Base-by-base conservation (phyloP, 1,284 basidiomycete species). In the Gomphus sp. region DNA sequence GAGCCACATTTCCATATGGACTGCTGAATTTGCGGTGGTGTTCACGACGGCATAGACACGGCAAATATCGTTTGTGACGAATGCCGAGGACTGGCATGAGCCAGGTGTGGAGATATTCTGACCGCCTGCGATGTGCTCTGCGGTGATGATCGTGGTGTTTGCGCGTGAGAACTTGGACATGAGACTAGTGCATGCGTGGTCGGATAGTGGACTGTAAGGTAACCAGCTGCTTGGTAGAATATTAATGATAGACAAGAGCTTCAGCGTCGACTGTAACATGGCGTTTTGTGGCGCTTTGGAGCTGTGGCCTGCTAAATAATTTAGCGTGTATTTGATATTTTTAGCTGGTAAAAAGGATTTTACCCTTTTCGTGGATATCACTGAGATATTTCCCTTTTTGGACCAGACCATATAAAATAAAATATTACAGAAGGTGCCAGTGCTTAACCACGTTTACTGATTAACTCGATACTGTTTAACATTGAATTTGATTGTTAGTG, bases 1-100 rank as follows among this genome's bases (percentile, higher is more conserved):
- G 31, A 70, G 64, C 67, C 68, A 70, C 10, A 67, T 64, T 50
- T 69, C 69, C 5, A 68, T 62, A 50, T 64, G 64, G 9, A 66
- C 67, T 31, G 60, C 63, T 7, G 66, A 66, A 22, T 55, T 56
- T 7, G 64, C 60, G n/a, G 68, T 64, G 4, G 64, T 52, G 28
- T 67, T 66, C 12, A 49, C 47, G 1, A 59, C 43, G n/a, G 44
- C 58, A 10, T 55, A 44, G 31, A 59, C 43, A 41, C 58, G 51
- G 41, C 58, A 59, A 11, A 37, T 12, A 22, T 25, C 44, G 12
- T 45, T 11, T 4, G 58, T 43, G 5, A 56, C 41, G 3, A 41
- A 8, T 18, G 61, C 58, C 31, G n/a, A 49, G 4, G 55, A 41
- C 37, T 52, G 50, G 37, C 61, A 62, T 39, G 58, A 43, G 14